A percentile compares a stretch with the other conserved stretches of the same genome.
These are phyloP conservation scores for Gossypium schwendimanii DNA, from an alignment of 441 rosid species.

Conservation along the genomic window DNA sequence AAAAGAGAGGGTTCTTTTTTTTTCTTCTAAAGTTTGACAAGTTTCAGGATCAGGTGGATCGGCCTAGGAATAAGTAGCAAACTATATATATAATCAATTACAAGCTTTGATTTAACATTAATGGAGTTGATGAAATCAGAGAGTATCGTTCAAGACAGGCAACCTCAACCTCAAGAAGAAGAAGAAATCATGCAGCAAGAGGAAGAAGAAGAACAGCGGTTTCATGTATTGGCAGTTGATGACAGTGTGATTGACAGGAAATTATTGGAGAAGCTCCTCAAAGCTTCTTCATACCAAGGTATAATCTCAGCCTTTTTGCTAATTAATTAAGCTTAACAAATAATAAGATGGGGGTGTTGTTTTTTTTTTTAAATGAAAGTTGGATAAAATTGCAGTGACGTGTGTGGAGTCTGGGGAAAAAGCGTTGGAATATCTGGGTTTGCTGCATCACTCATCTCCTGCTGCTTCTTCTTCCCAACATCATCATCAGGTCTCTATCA, in stretches of 20 bases:
- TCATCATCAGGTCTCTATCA: constrained; percentile 22
- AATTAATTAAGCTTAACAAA: background rate
- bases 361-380: background rate
- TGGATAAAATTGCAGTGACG: constrained; percentile 23
- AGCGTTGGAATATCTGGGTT: constrained; percentile 36
- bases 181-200: background rate
- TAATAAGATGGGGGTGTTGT: background rate
- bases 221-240: constrained; percentile 40
- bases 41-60: too few species aligned
- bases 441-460: constrained; percentile 14
- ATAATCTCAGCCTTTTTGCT: too few species aligned
- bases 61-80: too few species aligned
- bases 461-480: constrained; percentile 22
- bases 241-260: constrained; percentile 38
- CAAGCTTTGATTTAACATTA: background rate
- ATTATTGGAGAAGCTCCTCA: constrained; percentile 37
- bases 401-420: constrained; percentile 33
- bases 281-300: constrained; percentile 34
- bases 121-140: constrained; percentile 26
- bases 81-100: background rate
- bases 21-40: too few species aligned
- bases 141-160: background rate
- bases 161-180: background rate
- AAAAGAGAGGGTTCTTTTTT: too few species aligned
- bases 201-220: constrained; percentile 11